phyloP scores from a whole-genome alignment of 2,329 filamentous ascomycete genomes.

The Beauveria varroae region DNA sequence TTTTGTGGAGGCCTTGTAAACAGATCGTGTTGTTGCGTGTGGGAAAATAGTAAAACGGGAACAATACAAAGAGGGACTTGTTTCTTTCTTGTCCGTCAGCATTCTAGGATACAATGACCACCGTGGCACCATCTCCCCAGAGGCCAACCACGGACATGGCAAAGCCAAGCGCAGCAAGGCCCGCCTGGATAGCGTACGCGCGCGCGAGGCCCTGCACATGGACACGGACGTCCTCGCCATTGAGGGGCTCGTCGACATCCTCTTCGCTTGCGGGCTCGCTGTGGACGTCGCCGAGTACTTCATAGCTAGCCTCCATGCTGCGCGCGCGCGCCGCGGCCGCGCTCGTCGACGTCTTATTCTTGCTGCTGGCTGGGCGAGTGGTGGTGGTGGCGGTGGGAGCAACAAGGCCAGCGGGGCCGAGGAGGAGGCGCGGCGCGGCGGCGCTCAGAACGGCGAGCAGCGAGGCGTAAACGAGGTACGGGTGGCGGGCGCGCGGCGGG shows the following conservation, averaged over 20 bases:
- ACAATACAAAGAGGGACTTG: not conserved
- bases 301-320: constrained; percentile 64
- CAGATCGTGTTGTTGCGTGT: not conserved
- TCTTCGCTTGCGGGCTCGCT: constrained; percentile 43
- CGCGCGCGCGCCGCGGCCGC: constrained; percentile 20
- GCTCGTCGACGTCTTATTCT: too few species aligned
- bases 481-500: constrained; percentile 67
- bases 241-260: constrained; percentile 42
- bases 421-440: constrained; percentile 40
- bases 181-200: constrained; percentile 47
- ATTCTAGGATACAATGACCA: constrained; percentile 26
- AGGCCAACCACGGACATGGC: constrained; percentile 55
- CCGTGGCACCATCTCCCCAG: constrained; percentile 53
- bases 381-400: constrained; percentile 17
- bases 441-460: constrained; percentile 58
- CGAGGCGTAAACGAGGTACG: constrained; percentile 83
- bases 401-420: constrained; percentile 23
- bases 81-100: not conserved
- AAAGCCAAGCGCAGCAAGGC: constrained; percentile 49
- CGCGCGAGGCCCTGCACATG: constrained; percentile 48
- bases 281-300: constrained; percentile 52
- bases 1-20: not conserved
- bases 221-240: constrained; percentile 54
- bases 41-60: not conserved
- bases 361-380: constrained; percentile 12